These are phyloP conservation scores for Filobasidium uniguttulatum DNA, from an alignment of 1,284 basidiomycete genomes.

Conservation along the genomic window DNA sequence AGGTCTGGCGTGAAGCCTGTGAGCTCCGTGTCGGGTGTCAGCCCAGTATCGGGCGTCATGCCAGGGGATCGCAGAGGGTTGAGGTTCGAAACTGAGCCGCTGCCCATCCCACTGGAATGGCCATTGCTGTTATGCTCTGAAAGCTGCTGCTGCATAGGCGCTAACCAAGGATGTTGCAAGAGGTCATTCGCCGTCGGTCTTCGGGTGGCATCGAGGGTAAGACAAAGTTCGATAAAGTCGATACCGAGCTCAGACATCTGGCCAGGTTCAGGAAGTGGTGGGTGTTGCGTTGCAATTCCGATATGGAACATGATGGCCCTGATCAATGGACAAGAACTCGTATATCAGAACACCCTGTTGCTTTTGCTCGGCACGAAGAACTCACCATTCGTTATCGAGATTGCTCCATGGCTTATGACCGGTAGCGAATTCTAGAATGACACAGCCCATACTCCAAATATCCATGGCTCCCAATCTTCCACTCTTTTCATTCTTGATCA, in stretches of 20 bases:
- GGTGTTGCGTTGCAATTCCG: slow-evolving; percentile 91
- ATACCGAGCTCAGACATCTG: slow-evolving; percentile 85
- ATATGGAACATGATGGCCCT: slow-evolving; percentile 99
- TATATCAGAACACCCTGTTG: background rate
- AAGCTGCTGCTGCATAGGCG: slow-evolving; percentile 22
- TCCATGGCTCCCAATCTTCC: slow-evolving; percentile 94
- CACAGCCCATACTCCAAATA: slow-evolving; percentile 88
- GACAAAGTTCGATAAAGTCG: slow-evolving; percentile 82
- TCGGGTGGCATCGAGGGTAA: slow-evolving; percentile 72
- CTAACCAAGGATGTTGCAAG: slow-evolving; percentile 82
- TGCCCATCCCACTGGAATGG: background rate
- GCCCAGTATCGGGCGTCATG: background rate
- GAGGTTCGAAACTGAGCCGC: background rate
- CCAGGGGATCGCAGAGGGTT: background rate
- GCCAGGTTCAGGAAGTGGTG: slow-evolving; percentile 78
- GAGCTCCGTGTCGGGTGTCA: slow-evolving; percentile 1
- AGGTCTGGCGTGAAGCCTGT: background rate
- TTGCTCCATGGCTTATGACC: slow-evolving; percentile 97
- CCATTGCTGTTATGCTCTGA: slow-evolving; percentile 4
- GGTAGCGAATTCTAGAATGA: slow-evolving; percentile 89
- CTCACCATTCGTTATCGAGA: slow-evolving; percentile 94
- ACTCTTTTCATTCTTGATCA: slow-evolving; percentile 75
- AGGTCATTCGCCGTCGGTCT: slow-evolving; percentile 78
- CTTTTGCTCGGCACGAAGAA: slow-evolving; percentile 7
- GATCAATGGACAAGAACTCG: slow-evolving; percentile 6